Evolutionary conservation across 2,329 filamentous ascomycete genomes (phyloP).

Genomic region (Penicillium sp.): DNA sequence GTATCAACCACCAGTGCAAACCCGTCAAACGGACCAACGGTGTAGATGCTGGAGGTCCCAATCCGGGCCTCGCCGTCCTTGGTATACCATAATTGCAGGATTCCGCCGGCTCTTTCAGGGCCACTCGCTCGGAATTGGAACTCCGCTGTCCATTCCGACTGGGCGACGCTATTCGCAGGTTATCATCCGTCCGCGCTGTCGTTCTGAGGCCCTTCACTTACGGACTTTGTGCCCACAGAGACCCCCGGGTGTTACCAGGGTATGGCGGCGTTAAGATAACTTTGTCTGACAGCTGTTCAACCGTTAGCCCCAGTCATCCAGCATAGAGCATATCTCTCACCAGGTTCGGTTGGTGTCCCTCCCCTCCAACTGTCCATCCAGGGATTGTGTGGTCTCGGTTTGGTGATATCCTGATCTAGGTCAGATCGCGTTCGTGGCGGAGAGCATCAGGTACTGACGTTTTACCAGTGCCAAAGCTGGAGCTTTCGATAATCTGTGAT

Average conservation of each 20-base stretch:
- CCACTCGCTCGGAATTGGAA: constrained; percentile 87
- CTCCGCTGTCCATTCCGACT: constrained; percentile 76
- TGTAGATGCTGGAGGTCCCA: constrained; percentile 78
- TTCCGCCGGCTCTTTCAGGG: constrained; percentile 81
- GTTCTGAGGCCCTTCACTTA: constrained; percentile 28
- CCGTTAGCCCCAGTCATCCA: constrained; percentile 14
- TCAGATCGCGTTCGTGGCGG: constrained; percentile 6
- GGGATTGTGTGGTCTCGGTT: constrained; percentile 50
- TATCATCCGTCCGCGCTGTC: constrained; percentile 1
- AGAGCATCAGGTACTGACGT: constrained; percentile 48
- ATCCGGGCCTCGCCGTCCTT: constrained; percentile 67
- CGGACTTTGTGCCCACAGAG: constrained; percentile 72
- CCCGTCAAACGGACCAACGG: constrained; percentile 83
- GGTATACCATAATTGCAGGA: constrained; percentile 90
- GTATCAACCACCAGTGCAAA: constrained; percentile 83
- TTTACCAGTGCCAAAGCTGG: constrained; percentile 75
- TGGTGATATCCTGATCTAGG: constrained; percentile 60
- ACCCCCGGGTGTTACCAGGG: constrained; percentile 81
- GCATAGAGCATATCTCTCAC: constrained; percentile 28
- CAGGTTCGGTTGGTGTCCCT: constrained; percentile 59
- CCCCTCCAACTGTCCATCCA: constrained; percentile 57
- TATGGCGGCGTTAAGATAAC: constrained; percentile 86
- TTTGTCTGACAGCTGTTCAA: constrained; percentile 73
- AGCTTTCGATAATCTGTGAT: constrained; percentile 69
- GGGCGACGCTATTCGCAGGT: constrained; percentile 38